These are phyloP conservation scores for Wickerhamomyces sp. DNA, from an alignment of 1,139 yeast species.

Conservation along the genomic window DNA sequence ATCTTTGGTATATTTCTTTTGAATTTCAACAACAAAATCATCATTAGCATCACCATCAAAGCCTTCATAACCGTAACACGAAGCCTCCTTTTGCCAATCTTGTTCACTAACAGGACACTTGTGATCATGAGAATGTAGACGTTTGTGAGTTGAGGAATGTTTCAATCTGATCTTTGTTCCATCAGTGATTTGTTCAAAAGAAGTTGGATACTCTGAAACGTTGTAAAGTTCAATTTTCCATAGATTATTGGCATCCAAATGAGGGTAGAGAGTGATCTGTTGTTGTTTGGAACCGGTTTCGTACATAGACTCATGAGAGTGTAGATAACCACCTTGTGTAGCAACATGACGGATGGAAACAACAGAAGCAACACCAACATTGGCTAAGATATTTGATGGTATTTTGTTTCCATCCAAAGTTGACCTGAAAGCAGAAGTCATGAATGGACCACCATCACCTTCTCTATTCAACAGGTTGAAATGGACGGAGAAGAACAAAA, in stretches of 20 bases:
- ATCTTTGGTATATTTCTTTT: constrained; percentile 47
- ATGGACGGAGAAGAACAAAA: constrained; percentile 74
- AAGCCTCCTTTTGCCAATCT: constrained; percentile 95
- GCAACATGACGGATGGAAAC: constrained; percentile 76
- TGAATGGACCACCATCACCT: constrained; percentile 86
- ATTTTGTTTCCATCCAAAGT: constrained; percentile 65
- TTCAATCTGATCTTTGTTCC: constrained; percentile 77
- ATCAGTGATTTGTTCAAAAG: constrained; percentile 59
- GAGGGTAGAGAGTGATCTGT: constrained; percentile 91
- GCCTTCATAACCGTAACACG: constrained; percentile 88
- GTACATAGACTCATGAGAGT: constrained; percentile 81
- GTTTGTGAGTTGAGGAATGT: constrained; percentile 64
- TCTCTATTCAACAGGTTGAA: constrained; percentile 64
- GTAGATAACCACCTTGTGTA: constrained; percentile 92
- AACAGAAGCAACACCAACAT: constrained; percentile 83
- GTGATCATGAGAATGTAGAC: constrained; percentile 95
- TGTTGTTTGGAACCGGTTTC: constrained; percentile 95
- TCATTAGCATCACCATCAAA: constrained; percentile 95
- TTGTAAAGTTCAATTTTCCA: constrained; percentile 74
- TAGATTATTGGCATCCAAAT: constrained; percentile 79
- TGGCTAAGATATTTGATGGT: constrained; percentile 66
- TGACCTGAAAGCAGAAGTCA: constrained; percentile 86
- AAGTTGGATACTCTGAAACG: constrained; percentile 41
- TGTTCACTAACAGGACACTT: constrained; percentile 88
- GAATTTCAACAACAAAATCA: constrained; percentile 87